Conservation (phyloP, 192 early-diverging fungal species). For the Bifiguratus adelaidae region DNA sequence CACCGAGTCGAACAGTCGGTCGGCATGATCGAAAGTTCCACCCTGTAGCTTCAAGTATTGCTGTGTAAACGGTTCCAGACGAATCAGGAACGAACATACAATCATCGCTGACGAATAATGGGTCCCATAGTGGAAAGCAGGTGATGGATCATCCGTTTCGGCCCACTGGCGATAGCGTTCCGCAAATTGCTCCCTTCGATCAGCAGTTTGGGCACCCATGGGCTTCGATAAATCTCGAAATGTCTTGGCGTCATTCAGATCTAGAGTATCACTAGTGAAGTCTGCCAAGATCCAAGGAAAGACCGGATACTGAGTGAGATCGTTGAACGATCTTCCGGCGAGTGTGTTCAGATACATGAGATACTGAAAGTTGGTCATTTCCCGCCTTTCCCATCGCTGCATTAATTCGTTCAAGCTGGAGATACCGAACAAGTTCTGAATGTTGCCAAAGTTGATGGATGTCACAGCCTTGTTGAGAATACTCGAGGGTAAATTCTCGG, state of each 20-base stretch:
- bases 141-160: slow-evolving; percentile 36
- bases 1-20: slow-evolving; percentile 70
- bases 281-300: slow-evolving; percentile 91
- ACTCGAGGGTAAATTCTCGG: slow-evolving; percentile 6
- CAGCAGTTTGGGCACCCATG: slow-evolving; percentile 74
- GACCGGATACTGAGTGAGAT: slow-evolving; percentile 94
- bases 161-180: slow-evolving; percentile 51
- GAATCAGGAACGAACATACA: slow-evolving; percentile 80
- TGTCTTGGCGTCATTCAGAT: slow-evolving; percentile 59
- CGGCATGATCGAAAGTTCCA: slow-evolving; percentile 77
- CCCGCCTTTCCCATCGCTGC: slow-evolving; percentile 70
- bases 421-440: slow-evolving; percentile 52
- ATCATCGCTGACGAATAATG: slow-evolving; percentile 93
- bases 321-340: slow-evolving; percentile 70
- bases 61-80: slow-evolving; percentile 84
- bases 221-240: slow-evolving; percentile 89
- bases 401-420: slow-evolving; percentile 58
- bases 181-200: slow-evolving; percentile 50
- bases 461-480: not conserved
- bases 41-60: slow-evolving; percentile 63
- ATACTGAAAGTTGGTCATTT: slow-evolving; percentile 95
- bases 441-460: slow-evolving; percentile 20
- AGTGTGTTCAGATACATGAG: slow-evolving; percentile 88
- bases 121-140: slow-evolving; percentile 89
- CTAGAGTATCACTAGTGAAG: slow-evolving; percentile 66